These are phyloP conservation scores for Exophiala sp. DNA, from an alignment of 2,329 filamentous ascomycete genomes.

Conservation along the genomic window DNA sequence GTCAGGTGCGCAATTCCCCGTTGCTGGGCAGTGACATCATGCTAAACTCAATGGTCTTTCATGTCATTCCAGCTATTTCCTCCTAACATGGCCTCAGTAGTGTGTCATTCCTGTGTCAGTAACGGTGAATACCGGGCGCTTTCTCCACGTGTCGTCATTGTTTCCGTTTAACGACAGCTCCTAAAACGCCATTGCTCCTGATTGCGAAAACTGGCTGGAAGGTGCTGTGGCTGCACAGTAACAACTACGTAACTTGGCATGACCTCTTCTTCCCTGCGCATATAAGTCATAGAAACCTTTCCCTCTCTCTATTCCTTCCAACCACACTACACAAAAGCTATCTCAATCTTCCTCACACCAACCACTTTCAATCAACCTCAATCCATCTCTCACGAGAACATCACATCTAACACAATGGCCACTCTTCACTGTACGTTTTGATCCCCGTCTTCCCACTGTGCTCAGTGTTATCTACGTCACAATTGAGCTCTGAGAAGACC, in stretches of 20 bases:
- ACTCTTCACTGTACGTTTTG: constrained; percentile 56
- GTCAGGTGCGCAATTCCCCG: constrained; percentile 8
- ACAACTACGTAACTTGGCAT: neutral
- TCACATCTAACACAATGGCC: constrained; percentile 48
- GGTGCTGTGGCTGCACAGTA: neutral
- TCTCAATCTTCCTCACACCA: neutral
- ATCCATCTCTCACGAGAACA: neutral
- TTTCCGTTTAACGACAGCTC: constrained; percentile 12
- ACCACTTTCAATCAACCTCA: neutral
- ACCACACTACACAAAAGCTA: neutral
- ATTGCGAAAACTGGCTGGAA: too few species aligned
- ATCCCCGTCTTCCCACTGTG: neutral
- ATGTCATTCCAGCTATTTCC: constrained; percentile 14
- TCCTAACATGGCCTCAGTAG: neutral
- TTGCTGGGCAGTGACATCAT: constrained; percentile 22
- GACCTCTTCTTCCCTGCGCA: constrained; percentile 3
- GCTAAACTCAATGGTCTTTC: neutral
- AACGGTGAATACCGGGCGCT: neutral
- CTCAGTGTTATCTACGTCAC: constrained; percentile 14
- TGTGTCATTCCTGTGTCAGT: neutral
- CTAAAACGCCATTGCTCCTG: constrained; percentile 3
- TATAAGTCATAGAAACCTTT: constrained; percentile 14
- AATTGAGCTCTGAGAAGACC: constrained; percentile 6
- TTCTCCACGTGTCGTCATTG: constrained; percentile 23
- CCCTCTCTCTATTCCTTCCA: constrained; percentile 8